Percentiles rank a stretch among this genome's conserved stretches.
Evolutionary conservation across 768 basidiomycete genomes (phyloP).

Genomic region (Phanerochaete carnosa): DNA sequence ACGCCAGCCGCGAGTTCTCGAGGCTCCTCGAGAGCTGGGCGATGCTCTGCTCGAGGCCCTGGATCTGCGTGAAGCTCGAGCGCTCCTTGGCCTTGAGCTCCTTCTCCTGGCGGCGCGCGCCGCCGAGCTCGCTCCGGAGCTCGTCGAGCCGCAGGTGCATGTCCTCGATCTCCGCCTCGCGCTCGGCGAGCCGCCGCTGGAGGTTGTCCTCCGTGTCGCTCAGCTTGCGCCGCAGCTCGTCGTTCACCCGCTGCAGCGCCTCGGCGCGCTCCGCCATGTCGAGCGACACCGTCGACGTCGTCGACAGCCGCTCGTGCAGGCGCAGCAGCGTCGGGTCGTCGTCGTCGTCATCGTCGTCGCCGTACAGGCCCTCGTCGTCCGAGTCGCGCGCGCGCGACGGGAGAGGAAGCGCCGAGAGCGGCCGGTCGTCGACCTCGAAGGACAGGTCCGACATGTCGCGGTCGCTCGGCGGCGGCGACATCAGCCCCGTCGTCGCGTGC

Average conservation of each 20-base stretch:
- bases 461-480: constrained; percentile 42
- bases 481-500: constrained; percentile 14
- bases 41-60: constrained; percentile 73
- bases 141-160: constrained; percentile 79
- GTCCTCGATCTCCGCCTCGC: constrained; percentile 82
- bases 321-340: constrained; percentile 49
- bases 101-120: constrained; percentile 89
- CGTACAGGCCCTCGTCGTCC: constrained; percentile 29
- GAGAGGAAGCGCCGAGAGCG: constrained; percentile 56
- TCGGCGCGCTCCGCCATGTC: constrained; percentile 73
- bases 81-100: constrained; percentile 87
- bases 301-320: constrained; percentile 54
- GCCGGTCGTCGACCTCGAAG: constrained; percentile 28
- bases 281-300: constrained; percentile 66
- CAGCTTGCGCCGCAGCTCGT: constrained; percentile 71
- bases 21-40: constrained; percentile 69
- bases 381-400: constrained; percentile 35
- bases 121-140: constrained; percentile 66
- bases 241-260: constrained; percentile 67
- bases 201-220: constrained; percentile 70
- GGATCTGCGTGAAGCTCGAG: constrained; percentile 62
- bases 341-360: constrained; percentile 53
- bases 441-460: constrained; percentile 35
- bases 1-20: constrained; percentile 69
- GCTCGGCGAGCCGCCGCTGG: constrained; percentile 64